Base-by-base conservation (phyloP, 1,139 yeast genomes). In the Debaryomycetaceae sp. region DNA sequence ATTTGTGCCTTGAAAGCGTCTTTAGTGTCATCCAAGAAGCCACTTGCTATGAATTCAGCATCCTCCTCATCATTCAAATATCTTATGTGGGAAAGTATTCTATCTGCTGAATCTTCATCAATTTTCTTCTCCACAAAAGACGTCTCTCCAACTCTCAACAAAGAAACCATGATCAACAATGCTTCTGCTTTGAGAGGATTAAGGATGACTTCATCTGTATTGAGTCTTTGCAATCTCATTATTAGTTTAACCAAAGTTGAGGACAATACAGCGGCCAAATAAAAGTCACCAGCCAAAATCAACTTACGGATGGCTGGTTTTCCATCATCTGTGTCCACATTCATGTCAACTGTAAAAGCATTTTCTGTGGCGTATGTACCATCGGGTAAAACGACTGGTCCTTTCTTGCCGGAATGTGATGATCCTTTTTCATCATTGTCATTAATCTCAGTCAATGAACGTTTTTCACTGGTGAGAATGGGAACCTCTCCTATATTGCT, bases 351-450 rank as follows among this genome's bases (percentile, higher is more conserved):
- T 5, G 87, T 81, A 48, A 89, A 75, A 0, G 98, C 97, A 56
- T 83, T 84, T 66, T 95, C 99, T 31, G 97, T 87, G 29, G 99
- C 99, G 68, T 95, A 95, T 1, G 99, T 95, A 55, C 99, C 99
- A 68, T 95, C 99, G 20, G 99, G 97, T 52, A 93, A 78, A 45
- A 95, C 85, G 50, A 86, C 83, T 31, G 98, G 97, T 42, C 88
- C 89, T 42, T 77, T 71, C 49, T 68, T 68, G 33, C 55, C 45
- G 7, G 41, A 9, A 27, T 27, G 31, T 38, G 53, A 47, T 3
- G n/a, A 17, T 8, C 53, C 40, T 36, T 73, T 66, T 13, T 53
- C 52, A 11, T 48, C 45, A 20, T 56, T 51, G 20, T 52, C 53
- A 43, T 66, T 65, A 24, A 58, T 56, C n/a, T 55, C 60, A 27